Base-by-base conservation (phyloP, 2,329 filamentous ascomycete species). In the Aschersonia sp. region DNA sequence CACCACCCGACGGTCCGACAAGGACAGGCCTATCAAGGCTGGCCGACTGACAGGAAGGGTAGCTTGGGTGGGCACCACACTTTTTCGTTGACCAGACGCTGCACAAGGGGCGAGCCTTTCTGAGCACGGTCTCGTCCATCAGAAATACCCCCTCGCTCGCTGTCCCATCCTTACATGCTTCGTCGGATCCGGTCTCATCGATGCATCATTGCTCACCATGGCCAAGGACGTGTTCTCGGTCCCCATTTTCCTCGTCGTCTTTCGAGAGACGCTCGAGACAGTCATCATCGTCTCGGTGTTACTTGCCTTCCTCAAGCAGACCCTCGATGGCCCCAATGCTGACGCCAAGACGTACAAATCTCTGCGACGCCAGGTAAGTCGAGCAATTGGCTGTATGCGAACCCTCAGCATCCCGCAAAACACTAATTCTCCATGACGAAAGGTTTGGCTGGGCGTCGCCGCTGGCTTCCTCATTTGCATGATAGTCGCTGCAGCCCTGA, bases 201-300 rank as follows among this genome's bases (percentile, higher is more conserved):
- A 20, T 38, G 20, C 32, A 38, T 38, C 32, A 38, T 30, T 12
- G 35, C 29, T 12, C 49, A 61, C 46, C 53, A 81, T 77, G 68
- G 80, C 82, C 61, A 72, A 75, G 51, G 77, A 84, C 61, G 80
- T 89, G 50, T 89, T 89, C 63, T 77, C 84, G 52, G 79, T 88
- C 29, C 84, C 84, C 54, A 78, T 94, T 48, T 94, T 94, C 70
- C 89, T 95, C 69, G 85, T 95, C 62, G 82, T 86, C 66, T 92
- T 94, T 62, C 81, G 89, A 59, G 89, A 94, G 68, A 80, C 80
- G 42, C 70, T 94, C 45, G 88, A 94, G 70, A 85, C 84, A 1
- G 82, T 77, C 58, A 88, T 94, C 59, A 85, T 94, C 56, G 80
- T 94, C 52, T 91, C 88, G 0, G 84, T 94, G n/a, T 71, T 94